A percentile compares a stretch with the other conserved stretches of the same genome.
These are phyloP conservation scores for Beauveria bassiana DNA, from an alignment of 2,329 filamentous ascomycete species.

Conservation along the genomic window DNA sequence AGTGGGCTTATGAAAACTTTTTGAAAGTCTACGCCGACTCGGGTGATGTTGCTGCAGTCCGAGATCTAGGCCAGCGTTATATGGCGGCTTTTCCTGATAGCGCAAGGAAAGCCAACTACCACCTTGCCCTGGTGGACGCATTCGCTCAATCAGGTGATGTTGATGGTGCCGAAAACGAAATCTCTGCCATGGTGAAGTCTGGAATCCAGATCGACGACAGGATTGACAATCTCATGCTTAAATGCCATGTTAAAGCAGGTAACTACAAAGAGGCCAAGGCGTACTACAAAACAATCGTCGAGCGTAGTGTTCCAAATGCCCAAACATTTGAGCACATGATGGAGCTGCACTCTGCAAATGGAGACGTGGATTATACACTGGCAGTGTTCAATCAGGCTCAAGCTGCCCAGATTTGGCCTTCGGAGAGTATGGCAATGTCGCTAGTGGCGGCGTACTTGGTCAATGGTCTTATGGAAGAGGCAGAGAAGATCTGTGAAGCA, in stretches of 20 bases:
- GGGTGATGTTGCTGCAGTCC: constrained; percentile 39
- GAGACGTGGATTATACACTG: constrained; percentile 64
- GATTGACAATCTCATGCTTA: constrained; percentile 72
- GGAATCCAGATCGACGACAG: constrained; percentile 46
- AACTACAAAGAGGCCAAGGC: constrained; percentile 59
- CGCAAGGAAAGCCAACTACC: constrained; percentile 28
- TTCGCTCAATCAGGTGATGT: constrained; percentile 64
- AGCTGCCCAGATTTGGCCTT: constrained; percentile 40
- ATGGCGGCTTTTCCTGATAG: constrained; percentile 27
- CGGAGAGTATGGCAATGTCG: constrained; percentile 51
- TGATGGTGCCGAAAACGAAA: constrained; percentile 47
- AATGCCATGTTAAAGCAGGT: constrained; percentile 57
- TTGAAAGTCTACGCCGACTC: constrained; percentile 39
- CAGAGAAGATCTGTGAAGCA: constrained; percentile 34
- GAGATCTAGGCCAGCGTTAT: constrained; percentile 38
- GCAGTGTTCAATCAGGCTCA: constrained; percentile 58
- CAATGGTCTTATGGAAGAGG: constrained; percentile 29
- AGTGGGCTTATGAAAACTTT: constrained; percentile 40
- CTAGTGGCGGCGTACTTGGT: constrained; percentile 60
- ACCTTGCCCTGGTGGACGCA: constrained; percentile 59
- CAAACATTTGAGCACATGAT: constrained; percentile 68
- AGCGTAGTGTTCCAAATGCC: constrained; percentile 44
- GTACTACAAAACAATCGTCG: constrained; percentile 54
- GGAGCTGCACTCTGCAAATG: constrained; percentile 56
- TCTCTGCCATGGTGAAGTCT: constrained; percentile 55